phyloP scores from a whole-genome alignment of 2,329 filamentous ascomycete species.

The Aspergillus sp. region DNA sequence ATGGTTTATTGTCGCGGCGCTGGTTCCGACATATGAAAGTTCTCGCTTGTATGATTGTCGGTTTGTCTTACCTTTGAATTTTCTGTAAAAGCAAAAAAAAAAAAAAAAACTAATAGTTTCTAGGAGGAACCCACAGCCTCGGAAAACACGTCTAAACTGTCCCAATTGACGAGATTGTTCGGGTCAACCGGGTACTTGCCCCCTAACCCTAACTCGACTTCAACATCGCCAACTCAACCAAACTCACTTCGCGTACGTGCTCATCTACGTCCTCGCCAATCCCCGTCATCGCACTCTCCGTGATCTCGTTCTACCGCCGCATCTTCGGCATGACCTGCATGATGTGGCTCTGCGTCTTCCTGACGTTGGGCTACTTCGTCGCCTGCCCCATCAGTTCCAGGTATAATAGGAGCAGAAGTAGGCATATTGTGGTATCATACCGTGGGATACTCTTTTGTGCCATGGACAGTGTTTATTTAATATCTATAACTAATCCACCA shows the following conservation, averaged over 20 bases:
- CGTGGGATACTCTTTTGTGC: too few relatives aligned
- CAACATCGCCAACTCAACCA: neutral
- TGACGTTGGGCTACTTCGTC: conserved; percentile 14
- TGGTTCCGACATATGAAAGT: neutral
- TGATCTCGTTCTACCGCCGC: conserved; percentile 19
- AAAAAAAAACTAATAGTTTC: neutral
- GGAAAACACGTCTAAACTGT: conserved; percentile 21
- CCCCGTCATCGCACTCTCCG: conserved; percentile 18
- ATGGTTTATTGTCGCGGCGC: conserved; percentile 11
- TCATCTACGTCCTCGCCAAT: conserved; percentile 16
- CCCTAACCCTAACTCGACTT: too few relatives aligned
- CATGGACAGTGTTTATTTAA: too few relatives aligned
- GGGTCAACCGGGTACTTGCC: neutral
- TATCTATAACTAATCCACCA: too few relatives aligned
- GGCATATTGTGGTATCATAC: too few relatives aligned
- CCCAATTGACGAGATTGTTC: conserved; percentile 6
- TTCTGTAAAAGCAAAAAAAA: too few relatives aligned
- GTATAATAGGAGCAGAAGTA: too few relatives aligned
- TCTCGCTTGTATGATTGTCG: neutral
- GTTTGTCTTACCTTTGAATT: too few relatives aligned
- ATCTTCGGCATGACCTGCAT: conserved; percentile 19
- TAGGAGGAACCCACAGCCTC: conserved; percentile 15
- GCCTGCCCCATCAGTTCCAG: neutral
- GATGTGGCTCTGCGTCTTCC: conserved; percentile 15
- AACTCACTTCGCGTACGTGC: conserved; percentile 19